phyloP scores from a whole-genome alignment of 331 rosid genomes.

The Dryas integrifolia region DNA sequence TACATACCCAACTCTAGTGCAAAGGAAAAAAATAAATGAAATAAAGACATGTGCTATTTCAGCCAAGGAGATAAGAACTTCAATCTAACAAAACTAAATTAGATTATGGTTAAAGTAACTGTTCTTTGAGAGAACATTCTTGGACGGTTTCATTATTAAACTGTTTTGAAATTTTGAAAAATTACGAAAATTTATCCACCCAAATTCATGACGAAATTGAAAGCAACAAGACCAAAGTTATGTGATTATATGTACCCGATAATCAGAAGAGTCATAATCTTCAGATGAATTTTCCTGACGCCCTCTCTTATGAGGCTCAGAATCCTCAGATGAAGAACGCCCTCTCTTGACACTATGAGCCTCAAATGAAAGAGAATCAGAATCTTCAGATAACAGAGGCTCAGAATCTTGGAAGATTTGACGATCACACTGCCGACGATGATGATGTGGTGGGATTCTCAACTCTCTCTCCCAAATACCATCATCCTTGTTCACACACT shows the following conservation, averaged over 20 bases:
- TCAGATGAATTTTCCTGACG: too few species aligned
- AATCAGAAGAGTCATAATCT: constrained; percentile 28
- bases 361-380: too few species aligned
- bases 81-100: neutral
- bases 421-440: too few species aligned
- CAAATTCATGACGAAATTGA: neutral
- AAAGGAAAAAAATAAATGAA: neutral
- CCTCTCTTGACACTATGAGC: too few species aligned
- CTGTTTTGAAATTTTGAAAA: neutral
- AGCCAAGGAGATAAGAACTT: neutral
- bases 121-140: constrained; percentile 1
- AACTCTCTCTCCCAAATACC: too few species aligned
- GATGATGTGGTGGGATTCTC: too few species aligned
- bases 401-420: too few species aligned
- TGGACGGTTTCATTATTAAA: neutral
- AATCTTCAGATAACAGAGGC: too few species aligned
- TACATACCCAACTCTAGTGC: constrained; percentile 1
- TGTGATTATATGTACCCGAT: constrained; percentile 58
- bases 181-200: neutral
- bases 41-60: neutral
- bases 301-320: too few species aligned
- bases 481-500: too few species aligned
- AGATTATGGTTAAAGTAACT: neutral
- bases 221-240: neutral
- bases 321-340: too few species aligned